Evolutionary conservation across 352 stramenopile genomes (phyloP), one percentile per base, ranked within the genome.

Genomic region (Phytophthora rubi): DNA sequence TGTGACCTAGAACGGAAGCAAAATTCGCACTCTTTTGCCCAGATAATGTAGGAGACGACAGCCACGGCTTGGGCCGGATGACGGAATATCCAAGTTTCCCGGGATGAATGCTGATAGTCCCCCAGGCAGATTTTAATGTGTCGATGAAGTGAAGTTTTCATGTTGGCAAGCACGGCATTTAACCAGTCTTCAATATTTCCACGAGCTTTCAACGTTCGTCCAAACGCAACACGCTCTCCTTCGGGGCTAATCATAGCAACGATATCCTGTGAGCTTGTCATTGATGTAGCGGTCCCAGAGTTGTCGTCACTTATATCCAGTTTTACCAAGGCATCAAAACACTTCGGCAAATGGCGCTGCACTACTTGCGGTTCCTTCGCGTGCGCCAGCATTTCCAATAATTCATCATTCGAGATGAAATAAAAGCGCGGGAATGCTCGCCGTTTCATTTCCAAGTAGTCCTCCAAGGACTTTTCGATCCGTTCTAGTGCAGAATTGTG

Each of bases 11-110:
- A 85, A 5, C 69, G 73, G 23, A 92, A 89, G 47, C 83, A 92
- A 15, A 81, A 69, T 37, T 92, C 87, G 32, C 85, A 93, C 45
- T 93, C 86, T 54, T 80, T 75, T 0, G 83, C 80, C 88, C 86
- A 95, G 6, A 92, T 81, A 30, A 98, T 97, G 66, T 97, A 95
- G 5, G 92, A 93, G 4, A 97, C 91, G 28, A 95, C 92, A 0
- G 92, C 90, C 10, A 98, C 88, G 1, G 95, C 88, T 73, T 98
- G 95, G 0, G 94, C 91, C 0, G 95, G 92, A 58, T 97, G 92
- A 6, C 88, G 81, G 58, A 96, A 90, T 10, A 98, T 32, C 93
- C 93, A 98, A 15, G 79, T 75, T 30, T 95, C 85, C 6, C 93
- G 76, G 7, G 83, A 82, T 6, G 79, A 74, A 53, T 92, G 86